These are phyloP conservation scores for Magnaporthales sp. DNA, from an alignment of 2,329 filamentous ascomycete genomes.

Conservation along the genomic window DNA sequence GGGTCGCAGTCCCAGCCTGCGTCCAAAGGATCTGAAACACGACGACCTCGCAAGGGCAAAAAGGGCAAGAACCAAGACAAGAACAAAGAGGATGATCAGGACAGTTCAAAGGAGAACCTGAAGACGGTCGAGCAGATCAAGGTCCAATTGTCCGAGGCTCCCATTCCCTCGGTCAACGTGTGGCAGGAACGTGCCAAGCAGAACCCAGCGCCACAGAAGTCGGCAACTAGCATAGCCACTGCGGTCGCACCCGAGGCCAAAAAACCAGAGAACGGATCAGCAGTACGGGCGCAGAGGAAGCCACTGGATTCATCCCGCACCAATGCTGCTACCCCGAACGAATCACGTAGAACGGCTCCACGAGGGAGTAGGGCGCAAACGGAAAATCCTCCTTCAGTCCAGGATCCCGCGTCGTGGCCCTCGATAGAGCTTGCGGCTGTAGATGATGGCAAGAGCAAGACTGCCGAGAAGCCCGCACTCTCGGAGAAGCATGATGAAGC, in stretches of 20 bases:
- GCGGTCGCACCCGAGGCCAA: conserved; percentile 34
- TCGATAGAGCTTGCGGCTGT: conserved; percentile 70
- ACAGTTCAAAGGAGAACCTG: conserved; percentile 49
- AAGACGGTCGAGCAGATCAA: conserved; percentile 37
- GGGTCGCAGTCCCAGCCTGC: conserved; percentile 11
- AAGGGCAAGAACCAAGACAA: conserved; percentile 45
- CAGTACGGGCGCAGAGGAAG: conserved; percentile 23
- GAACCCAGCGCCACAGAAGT: conserved; percentile 31
- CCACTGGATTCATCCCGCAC: conserved; percentile 9
- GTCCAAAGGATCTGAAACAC: conserved; percentile 40
- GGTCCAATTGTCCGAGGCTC: conserved; percentile 67
- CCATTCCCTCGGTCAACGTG: conserved; percentile 74
- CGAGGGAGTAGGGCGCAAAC: conserved; percentile 32
- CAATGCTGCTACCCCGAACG: conserved; percentile 23
- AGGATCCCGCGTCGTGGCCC: conserved; percentile 78
- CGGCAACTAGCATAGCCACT: conserved; percentile 13
- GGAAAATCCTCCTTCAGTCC: conserved; percentile 50
- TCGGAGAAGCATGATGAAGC: conserved; percentile 53
- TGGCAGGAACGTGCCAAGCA: conserved; percentile 63
- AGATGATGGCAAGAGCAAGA: conserved; percentile 66
- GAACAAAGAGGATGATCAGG: conserved; percentile 38
- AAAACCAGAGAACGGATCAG: conserved; percentile 20
- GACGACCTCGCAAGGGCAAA: conserved; percentile 56
- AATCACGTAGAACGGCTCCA: conserved; percentile 27
- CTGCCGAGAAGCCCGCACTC: conserved; percentile 12